Evolutionary conservation across 1,284 basidiomycete genomes (phyloP), one percentile per base, ranked within the genome.

Genomic region (Malassezia vespertilionis): DNA sequence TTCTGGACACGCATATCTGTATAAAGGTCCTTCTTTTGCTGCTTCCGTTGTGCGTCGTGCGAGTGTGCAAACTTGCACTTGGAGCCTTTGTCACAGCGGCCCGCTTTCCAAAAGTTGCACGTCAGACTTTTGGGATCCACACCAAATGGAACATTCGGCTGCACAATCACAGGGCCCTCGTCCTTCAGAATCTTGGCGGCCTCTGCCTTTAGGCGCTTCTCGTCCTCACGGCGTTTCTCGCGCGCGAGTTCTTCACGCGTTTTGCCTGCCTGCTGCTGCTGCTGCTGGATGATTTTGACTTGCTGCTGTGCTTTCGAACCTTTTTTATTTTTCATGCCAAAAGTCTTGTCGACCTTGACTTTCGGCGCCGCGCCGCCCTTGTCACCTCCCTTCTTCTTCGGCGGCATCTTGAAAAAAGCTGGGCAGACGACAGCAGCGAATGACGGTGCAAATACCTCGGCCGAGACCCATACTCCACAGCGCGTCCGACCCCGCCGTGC

Each of bases 1-100:
- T 47, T 40, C 40, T 50, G 35, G 66, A 86, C 86, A 57, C 91
- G 77, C 54, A 73, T 77, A 72, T 99, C 91, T 67, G 82, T 83
- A 72, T 99, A 99, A 57, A 97, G 68, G 72, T 95, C 90, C 76
- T 84, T 88, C 81, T 97, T 97, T 72, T 91, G 86, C 37, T 84
- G 83, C 74, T 93, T 96, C 54, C 91, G 75, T 17, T 79, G 87
- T 17, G 93, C 80, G 63, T 96, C 79, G 31, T 59, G 52, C 12
- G 51, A 40, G 73, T 97, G 91, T 54, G 86, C 91, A 74, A 90
- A 96, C 76, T 93, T 96, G 76, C 89, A 93, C 74, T 87, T 87
- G 22, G 23, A 40, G 2, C 61, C 61, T 50, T 69, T 71, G 28
- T 71, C 69, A 38, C 62, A 55, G 18, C 46, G 57, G 14, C 56